Base-by-base conservation (phyloP, 352 stramenopile species). In the Elongisporangium anandrum region DNA sequence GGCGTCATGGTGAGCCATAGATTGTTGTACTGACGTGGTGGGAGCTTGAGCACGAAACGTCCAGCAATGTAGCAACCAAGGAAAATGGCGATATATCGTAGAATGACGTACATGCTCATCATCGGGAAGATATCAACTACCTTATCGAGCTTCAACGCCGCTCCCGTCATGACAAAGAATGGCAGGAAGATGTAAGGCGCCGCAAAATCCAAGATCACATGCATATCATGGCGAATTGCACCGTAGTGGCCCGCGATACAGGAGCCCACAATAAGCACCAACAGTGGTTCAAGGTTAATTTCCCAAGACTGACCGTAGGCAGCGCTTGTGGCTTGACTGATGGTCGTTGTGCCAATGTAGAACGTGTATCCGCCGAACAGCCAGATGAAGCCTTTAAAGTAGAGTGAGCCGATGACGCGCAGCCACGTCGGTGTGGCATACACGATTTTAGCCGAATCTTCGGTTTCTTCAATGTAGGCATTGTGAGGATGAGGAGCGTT, bases 121-220 rank as follows among this genome's bases (percentile, higher is more conserved):
- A 90, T 71, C 19, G 81, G 78, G 54, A 90, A 74, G 2, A 73
- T 76, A 22, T 77, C 58, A 50, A 73, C 60, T 39, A 90, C 81
- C 50, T 87, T 64, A 63, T 90, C 76, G 26, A 90, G 64, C 57
- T 88, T 86, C 23, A 90, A 60, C n/a, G 72, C 70, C 2, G 81
- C 81, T 2, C 81, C 81, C 3, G 81, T 90, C 79, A 90, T 90
- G 13, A 87, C 77, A 70, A 90, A 90, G 65, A 90, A 90, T 6
- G 81, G 81, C 29, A 90, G 58, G 48, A 90, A 88, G 59, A 90
- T 79, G 67, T 86, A 90, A 0, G 80, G 80, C 51, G 81, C 81
- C 23, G 70, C 75, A 4, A 69, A 84, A 34, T 90, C 81, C 2
- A 90, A 61, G 34, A 90, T 88, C 29, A 88, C 78, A 60, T 90